Base-by-base conservation (phyloP, 2,329 filamentous ascomycete species). In the Thielaviopsis musarum region DNA sequence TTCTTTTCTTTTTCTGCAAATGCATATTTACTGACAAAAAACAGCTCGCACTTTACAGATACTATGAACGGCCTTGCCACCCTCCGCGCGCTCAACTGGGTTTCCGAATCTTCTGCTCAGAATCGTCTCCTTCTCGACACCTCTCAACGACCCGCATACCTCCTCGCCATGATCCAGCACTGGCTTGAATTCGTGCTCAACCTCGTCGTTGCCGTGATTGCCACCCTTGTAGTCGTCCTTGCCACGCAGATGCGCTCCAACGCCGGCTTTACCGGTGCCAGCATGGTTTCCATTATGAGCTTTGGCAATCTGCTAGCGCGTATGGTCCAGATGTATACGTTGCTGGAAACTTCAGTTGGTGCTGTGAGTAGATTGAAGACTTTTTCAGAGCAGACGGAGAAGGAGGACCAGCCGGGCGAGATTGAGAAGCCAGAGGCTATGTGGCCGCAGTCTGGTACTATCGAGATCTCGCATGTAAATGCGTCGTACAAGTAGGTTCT, bases 41-140 rank as follows among this genome's bases (percentile, higher is more conserved):
- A 41, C 30, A 73, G 71, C 63, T 68, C 73, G 0, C 72, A 82
- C 61, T 83, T 82, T 63, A 71, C 76, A 22, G 79, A 82, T 63
- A 77, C 75, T 1, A 72, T 82, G 51, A 74, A 74, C 34, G 81
- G 81, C 0, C 66, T 82, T 0, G 70, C 72, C 0, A 83, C 80
- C 0, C 72, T 83, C 26, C 73, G 81, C 17, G 79, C 80, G 2
- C 81, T 81, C 62, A 75, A 75, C 0, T 82, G 78, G 79, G 69
- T 74, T n/a, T 62, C 67, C 0, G 65, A 69, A 1, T 70, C 74
- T 60, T 68, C 75, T 17, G 65, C 70, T 2, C 69, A 70, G 52
- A 82, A 78, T 61, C 67, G 73, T 22, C 58, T 64, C 1, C 71
- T 82, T 0, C 68, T 84, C 1, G 74, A 83, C 63, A 70, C 67